These are phyloP conservation scores for Lentinus tigrinus DNA, from an alignment of 768 basidiomycete species.

Conservation along the genomic window DNA sequence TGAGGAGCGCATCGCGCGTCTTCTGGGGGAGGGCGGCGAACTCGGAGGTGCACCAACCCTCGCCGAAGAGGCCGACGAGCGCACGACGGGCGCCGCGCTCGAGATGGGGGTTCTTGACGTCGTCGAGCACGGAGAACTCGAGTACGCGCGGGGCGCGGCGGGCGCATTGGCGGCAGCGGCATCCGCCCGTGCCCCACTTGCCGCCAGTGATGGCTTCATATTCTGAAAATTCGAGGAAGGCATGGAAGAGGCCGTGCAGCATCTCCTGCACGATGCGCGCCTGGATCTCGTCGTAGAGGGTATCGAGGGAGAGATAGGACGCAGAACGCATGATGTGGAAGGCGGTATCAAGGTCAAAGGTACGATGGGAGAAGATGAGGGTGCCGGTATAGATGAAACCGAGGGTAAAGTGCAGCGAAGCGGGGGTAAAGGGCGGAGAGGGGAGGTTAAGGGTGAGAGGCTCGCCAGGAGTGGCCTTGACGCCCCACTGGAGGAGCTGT, in stretches of 20 bases:
- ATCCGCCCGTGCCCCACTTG: slow-evolving; percentile 82
- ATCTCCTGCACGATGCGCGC: slow-evolving; percentile 85
- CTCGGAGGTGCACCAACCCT: slow-evolving; percentile 84
- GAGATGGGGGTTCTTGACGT: slow-evolving; percentile 72
- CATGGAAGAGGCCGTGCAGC: slow-evolving; percentile 86
- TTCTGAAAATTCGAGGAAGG: slow-evolving; percentile 74
- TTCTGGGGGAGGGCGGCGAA: slow-evolving; percentile 70
- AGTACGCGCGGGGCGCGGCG: slow-evolving; percentile 79
- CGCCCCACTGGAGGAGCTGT: slow-evolving; percentile 69
- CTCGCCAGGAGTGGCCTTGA: slow-evolving; percentile 39
- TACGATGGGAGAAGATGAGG: slow-evolving; percentile 86
- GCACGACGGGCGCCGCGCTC: slow-evolving; percentile 72
- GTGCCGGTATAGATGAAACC: slow-evolving; percentile 96
- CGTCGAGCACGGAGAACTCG: slow-evolving; percentile 74
- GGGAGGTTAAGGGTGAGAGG: slow-evolving; percentile 69
- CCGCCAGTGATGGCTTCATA: slow-evolving; percentile 74
- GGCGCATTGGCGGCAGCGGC: slow-evolving; percentile 81
- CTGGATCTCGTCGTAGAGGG: slow-evolving; percentile 78
- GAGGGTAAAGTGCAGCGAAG: slow-evolving; percentile 90
- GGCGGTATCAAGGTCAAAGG: slow-evolving; percentile 89
- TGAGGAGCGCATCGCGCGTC: slow-evolving; percentile 65
- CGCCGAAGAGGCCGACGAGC: slow-evolving; percentile 81
- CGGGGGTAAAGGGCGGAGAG: slow-evolving; percentile 92
- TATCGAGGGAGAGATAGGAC: slow-evolving; percentile 70
- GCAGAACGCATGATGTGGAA: slow-evolving; percentile 88